These are phyloP conservation scores for Fusarium annulatum DNA, from an alignment of 2,329 filamentous ascomycete species.

Conservation along the genomic window DNA sequence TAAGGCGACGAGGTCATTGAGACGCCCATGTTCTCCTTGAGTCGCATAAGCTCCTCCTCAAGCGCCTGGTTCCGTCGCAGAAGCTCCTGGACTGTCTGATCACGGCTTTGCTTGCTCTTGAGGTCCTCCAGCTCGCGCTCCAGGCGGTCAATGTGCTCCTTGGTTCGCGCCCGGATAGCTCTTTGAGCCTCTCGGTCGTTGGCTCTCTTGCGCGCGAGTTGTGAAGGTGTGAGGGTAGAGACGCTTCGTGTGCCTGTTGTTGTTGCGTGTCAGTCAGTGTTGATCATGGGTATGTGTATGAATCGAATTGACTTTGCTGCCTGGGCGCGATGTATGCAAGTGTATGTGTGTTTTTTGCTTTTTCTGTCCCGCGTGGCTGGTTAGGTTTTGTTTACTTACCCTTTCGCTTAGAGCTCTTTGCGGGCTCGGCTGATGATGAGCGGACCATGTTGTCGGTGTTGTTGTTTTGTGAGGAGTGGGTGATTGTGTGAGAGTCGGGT, in stretches of 20 bases:
- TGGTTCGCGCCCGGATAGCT: constrained; percentile 86
- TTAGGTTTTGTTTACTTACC: constrained; percentile 48
- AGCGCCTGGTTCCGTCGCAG: constrained; percentile 64
- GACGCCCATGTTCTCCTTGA: constrained; percentile 59
- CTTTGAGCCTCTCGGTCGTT: constrained; percentile 93
- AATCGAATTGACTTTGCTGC: background rate
- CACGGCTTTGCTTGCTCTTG: constrained; percentile 59
- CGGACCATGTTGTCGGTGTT: constrained; percentile 51
- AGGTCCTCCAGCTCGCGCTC: constrained; percentile 82
- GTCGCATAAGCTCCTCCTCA: constrained; percentile 62
- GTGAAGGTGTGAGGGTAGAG: constrained; percentile 86
- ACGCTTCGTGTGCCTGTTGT: constrained; percentile 75
- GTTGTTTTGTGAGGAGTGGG: constrained; percentile 8
- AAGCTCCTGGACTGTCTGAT: constrained; percentile 64
- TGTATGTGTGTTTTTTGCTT: background rate
- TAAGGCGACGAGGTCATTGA: constrained; percentile 55
- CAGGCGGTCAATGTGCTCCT: constrained; percentile 83
- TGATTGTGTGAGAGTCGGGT: constrained; percentile 11
- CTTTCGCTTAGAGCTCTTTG: constrained; percentile 59
- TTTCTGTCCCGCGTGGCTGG: background rate
- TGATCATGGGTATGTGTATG: background rate
- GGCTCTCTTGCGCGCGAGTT: constrained; percentile 88
- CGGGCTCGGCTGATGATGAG: constrained; percentile 57
- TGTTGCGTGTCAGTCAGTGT: constrained; percentile 19
- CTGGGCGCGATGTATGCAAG: background rate